phyloP scores from a whole-genome alignment of 2,329 filamentous ascomycete species.

The Drechslerella coelobrocha region DNA sequence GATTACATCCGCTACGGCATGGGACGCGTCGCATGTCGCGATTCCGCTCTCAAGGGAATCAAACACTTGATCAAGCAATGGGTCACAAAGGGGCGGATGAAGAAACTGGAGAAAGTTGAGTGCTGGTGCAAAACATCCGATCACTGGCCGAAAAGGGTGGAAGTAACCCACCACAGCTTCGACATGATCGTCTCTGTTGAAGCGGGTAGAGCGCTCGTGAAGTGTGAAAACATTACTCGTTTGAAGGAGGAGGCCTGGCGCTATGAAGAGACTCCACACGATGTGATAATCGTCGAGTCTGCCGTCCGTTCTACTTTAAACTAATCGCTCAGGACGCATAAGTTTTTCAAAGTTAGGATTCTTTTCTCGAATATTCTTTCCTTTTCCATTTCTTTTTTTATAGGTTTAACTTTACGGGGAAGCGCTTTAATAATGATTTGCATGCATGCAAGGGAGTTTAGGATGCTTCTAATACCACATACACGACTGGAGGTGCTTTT shows the following conservation, averaged over 20 bases:
- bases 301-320: background rate
- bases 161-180: conserved; percentile 2
- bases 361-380: too few relatives aligned
- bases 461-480: too few relatives aligned
- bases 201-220: background rate
- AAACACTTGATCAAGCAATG: conserved; percentile 9
- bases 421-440: too few relatives aligned
- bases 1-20: background rate
- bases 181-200: background rate
- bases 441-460: too few relatives aligned
- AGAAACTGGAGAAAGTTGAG: conserved; percentile 10
- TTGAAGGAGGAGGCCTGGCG: background rate
- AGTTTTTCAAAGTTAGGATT: too few relatives aligned
- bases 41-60: background rate
- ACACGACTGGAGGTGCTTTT: too few relatives aligned
- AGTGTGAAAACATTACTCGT: background rate
- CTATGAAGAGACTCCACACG: background rate
- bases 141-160: background rate
- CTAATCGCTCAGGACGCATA: too few relatives aligned
- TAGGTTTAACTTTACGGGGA: too few relatives aligned
- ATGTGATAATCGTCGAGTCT: background rate
- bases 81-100: conserved; percentile 8
- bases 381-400: too few relatives aligned
- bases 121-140: background rate
- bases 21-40: background rate